A percentile compares a stretch with the other conserved stretches of the same genome.
These are phyloP conservation scores for Toxoplasma gondii DNA, from an alignment of 169 alveolate genomes.

Conservation along the genomic window DNA sequence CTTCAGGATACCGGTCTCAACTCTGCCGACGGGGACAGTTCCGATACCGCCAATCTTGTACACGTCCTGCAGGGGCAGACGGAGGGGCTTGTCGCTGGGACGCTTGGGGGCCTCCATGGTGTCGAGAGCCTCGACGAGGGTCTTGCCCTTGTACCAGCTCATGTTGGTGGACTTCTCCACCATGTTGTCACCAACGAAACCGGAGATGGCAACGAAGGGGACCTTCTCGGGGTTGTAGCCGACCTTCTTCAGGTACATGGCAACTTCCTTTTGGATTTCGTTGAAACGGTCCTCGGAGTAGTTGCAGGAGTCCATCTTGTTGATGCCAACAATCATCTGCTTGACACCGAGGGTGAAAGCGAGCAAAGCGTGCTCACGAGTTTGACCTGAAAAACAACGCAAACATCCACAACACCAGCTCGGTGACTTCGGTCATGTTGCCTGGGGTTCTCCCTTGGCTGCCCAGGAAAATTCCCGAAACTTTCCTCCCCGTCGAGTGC, in stretches of 20 bases:
- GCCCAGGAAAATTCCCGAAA: no score
- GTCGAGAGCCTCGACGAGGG: slow-evolving; percentile 97
- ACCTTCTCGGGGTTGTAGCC: slow-evolving; percentile 95
- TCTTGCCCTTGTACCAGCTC: slow-evolving; percentile 98
- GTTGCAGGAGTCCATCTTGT: slow-evolving; percentile 98
- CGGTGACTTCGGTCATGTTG: no score
- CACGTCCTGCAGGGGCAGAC: slow-evolving; percentile 97
- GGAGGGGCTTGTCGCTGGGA: slow-evolving; percentile 96
- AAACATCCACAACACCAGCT: not conserved
- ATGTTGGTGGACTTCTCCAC: slow-evolving; percentile 94
- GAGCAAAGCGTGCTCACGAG: slow-evolving; percentile 98
- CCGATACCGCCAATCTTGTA: slow-evolving; percentile 99
- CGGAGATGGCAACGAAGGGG: slow-evolving; percentile 98
- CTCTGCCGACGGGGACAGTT: slow-evolving; percentile 99
- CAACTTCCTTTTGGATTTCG: slow-evolving; percentile 96
- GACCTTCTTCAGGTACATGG: slow-evolving; percentile 94
- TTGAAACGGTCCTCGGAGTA: slow-evolving; percentile 95
- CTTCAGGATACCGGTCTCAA: slow-evolving; percentile 97
- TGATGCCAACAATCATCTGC: slow-evolving; percentile 97
- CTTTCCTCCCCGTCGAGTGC: no score
- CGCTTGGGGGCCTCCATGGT: slow-evolving; percentile 97
- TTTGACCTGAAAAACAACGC: slow-evolving; percentile 87
- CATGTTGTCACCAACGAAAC: slow-evolving; percentile 98
- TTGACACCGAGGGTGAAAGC: slow-evolving; percentile 99
- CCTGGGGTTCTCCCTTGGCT: no score